Base-by-base conservation (phyloP, 495 filamentous ascomycete species). In the Penicillium herquei region DNA sequence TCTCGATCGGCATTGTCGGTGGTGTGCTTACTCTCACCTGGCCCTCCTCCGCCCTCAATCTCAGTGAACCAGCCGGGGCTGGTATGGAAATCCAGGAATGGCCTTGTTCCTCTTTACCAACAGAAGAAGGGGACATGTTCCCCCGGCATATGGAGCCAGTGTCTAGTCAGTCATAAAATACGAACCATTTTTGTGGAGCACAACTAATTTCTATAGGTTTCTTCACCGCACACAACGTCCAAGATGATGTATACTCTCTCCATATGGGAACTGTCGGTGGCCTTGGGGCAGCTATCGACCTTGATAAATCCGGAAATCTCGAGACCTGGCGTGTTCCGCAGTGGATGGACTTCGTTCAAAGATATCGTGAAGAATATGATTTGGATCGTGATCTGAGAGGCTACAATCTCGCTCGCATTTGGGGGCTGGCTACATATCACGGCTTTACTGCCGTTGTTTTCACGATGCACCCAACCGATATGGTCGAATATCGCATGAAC, bases 381-480 rank as follows among this genome's bases (percentile, higher is more conserved):
- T 59, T 72, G n/a, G 66, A 75, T 12, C 67, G 70, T 16, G 77
- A 79, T 33, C 66, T 82, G 16, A 73, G 72, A 9, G 77, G 73
- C 12, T 55, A 79, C 43, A 67, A 68, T 7, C 47, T 72, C 11
- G 65, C 70, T 13, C 72, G 77, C 52, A 64, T 74, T n/a, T 82
- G 81, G 80, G 82, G 82, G 12, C 54, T 83, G 0, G 68, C 77
- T n/a, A 71, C 75, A 11, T 61, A 71, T 16, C 62, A 66, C 12
- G 70, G 72, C 35, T 59, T 74, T 3, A 57, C 73, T 35, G 78
- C 75, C 1, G 67, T 67, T 2, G 74, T 74, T 14, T 63, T 78
- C 48, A 78, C 74, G 1, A 49, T 73, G 49, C 79, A 84, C 55
- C 79, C 81, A 0, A 77, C 75, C 7, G 75, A 83, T 57, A 76